A percentile compares a stretch with the other conserved stretches of the same genome.
These are phyloP conservation scores for Trichophaea hybrida DNA, from an alignment of 2,329 filamentous ascomycete genomes.

Conservation along the genomic window DNA sequence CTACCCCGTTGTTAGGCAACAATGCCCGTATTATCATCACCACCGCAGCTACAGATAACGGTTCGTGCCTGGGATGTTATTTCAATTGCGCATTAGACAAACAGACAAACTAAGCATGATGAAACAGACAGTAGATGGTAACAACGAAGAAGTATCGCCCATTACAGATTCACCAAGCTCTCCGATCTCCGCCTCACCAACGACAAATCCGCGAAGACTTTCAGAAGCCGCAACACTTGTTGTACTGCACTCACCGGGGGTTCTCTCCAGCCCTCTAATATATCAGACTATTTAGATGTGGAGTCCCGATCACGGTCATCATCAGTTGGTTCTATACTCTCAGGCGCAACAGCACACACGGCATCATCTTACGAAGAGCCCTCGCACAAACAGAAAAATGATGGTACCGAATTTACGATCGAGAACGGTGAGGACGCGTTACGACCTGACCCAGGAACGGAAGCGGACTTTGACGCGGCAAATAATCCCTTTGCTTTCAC, in stretches of 20 bases:
- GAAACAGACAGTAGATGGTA: neutral
- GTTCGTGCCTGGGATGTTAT: neutral
- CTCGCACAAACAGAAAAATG: conserved; percentile 14
- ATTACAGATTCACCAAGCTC: conserved; percentile 8
- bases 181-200: conserved; percentile 3
- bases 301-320: conserved; percentile 15
- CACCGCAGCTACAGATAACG: neutral
- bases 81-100: too few species aligned
- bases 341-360: conserved; percentile 12
- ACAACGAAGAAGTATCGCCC: neutral
- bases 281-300: conserved; percentile 8
- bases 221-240: conserved; percentile 16
- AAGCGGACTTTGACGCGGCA: conserved; percentile 38
- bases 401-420: conserved; percentile 13
- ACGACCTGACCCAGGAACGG: conserved; percentile 39
- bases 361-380: conserved; percentile 13
- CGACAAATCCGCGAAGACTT: conserved; percentile 2
- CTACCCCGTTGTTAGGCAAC: neutral
- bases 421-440: conserved; percentile 38
- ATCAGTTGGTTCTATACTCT: conserved; percentile 19
- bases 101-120: neutral
- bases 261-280: too few species aligned
- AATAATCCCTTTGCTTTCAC: conserved; percentile 41
- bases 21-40: neutral
- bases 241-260: neutral